Conservation (phyloP, 2,329 filamentous ascomycete genomes). For the Aspergillus awamori region DNA sequence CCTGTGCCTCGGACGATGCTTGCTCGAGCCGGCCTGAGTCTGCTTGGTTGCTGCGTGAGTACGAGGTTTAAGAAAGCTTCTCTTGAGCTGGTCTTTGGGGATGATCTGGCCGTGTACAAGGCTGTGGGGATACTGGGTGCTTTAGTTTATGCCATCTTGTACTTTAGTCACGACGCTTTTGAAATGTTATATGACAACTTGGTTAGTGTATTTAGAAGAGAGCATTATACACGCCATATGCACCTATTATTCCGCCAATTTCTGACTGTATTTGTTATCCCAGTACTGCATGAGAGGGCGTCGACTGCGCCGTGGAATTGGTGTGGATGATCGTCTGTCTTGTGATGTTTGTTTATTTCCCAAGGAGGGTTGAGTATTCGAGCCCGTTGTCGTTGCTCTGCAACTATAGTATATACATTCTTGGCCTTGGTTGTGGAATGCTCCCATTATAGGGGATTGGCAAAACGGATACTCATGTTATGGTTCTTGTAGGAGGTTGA, state of each 20-base stretch:
- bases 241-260: no score
- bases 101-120: neutral
- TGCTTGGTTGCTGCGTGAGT: slow-evolving; percentile 10
- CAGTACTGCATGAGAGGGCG: neutral
- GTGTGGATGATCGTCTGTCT: no score
- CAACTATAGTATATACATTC: no score
- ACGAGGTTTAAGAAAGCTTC: neutral
- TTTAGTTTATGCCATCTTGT: no score
- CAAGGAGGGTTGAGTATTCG: no score
- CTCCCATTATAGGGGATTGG: no score
- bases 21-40: slow-evolving; percentile 11
- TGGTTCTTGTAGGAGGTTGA: no score
- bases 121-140: neutral
- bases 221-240: neutral
- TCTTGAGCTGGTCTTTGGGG: neutral
- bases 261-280: no score
- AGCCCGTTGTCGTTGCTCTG: no score
- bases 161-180: neutral
- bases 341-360: neutral
- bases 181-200: neutral
- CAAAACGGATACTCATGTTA: no score
- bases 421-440: no score
- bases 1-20: slow-evolving; percentile 1
- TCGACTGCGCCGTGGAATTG: no score
- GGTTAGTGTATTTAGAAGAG: neutral